These are phyloP conservation scores for Phialocephala sp. DNA, from an alignment of 2,329 filamentous ascomycete genomes.

Conservation along the genomic window DNA sequence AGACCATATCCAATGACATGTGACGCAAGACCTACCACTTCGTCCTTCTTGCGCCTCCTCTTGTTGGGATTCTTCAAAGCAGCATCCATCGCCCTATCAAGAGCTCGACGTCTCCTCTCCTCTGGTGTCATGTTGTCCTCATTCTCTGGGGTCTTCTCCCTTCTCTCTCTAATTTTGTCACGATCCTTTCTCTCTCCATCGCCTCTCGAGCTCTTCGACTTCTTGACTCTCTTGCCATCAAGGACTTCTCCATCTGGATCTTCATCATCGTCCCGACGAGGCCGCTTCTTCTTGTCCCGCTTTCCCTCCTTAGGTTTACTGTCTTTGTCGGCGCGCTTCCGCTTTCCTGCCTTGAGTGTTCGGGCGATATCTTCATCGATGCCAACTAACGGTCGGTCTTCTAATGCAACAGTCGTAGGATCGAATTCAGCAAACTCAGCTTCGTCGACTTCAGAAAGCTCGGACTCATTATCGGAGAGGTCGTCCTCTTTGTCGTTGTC, in stretches of 20 bases:
- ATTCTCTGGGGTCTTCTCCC: slow-evolving; percentile 67
- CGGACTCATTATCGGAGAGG: slow-evolving; percentile 51
- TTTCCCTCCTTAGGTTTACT: slow-evolving; percentile 71
- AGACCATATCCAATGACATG: too few relatives aligned
- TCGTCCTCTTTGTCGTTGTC: slow-evolving; percentile 41
- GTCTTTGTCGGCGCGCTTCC: slow-evolving; percentile 66
- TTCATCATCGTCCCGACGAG: slow-evolving; percentile 53
- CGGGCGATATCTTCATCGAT: slow-evolving; percentile 70
- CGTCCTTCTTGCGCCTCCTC: slow-evolving; percentile 74
- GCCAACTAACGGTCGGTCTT: slow-evolving; percentile 64
- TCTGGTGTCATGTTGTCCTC: slow-evolving; percentile 84
- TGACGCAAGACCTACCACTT: slow-evolving; percentile 67
- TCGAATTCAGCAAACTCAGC: slow-evolving; percentile 75
- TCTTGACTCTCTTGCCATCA: slow-evolving; percentile 57
- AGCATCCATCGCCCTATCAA: slow-evolving; percentile 87
- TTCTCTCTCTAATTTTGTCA: slow-evolving; percentile 45
- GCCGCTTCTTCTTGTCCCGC: slow-evolving; percentile 74
- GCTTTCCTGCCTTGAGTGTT: slow-evolving; percentile 67
- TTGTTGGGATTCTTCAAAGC: slow-evolving; percentile 83
- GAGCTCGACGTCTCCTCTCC: slow-evolving; percentile 80
- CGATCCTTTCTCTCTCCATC: slow-evolving; percentile 45
- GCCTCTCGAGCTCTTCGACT: slow-evolving; percentile 47
- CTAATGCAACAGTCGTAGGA: slow-evolving; percentile 65
- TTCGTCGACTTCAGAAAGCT: slow-evolving; percentile 73
- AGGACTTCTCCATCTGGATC: slow-evolving; percentile 56